Conservation (phyloP, 1,139 yeast genomes). For the Candida frijolesensis region DNA sequence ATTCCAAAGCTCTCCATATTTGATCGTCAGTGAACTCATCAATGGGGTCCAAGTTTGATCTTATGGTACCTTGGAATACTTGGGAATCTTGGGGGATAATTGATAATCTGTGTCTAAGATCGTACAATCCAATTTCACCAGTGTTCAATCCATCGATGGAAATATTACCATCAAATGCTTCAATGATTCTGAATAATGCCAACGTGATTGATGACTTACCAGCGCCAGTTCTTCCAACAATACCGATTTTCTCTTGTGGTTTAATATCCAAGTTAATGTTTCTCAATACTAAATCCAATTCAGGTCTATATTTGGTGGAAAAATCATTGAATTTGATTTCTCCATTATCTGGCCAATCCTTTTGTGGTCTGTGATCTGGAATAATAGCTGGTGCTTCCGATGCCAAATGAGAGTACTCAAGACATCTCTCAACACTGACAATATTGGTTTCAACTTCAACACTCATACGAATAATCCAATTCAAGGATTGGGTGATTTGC, state of each 20-base stretch:
- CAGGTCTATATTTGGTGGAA: constrained; percentile 84
- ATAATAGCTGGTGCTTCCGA: constrained; percentile 84
- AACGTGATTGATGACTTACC: constrained; percentile 92
- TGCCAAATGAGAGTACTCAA: constrained; percentile 75
- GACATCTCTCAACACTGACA: constrained; percentile 92
- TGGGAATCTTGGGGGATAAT: constrained; percentile 98
- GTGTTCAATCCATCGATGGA: constrained; percentile 74
- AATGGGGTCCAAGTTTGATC: constrained; percentile 90
- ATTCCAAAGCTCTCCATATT: constrained; percentile 82
- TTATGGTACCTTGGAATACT: constrained; percentile 87
- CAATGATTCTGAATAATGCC: constrained; percentile 88
- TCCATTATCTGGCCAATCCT: constrained; percentile 80
- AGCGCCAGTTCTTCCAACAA: constrained; percentile 96
- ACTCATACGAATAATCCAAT: constrained; percentile 98
- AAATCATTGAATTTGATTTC: constrained; percentile 70
- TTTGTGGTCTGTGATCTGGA: constrained; percentile 67
- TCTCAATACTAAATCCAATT: constrained; percentile 77
- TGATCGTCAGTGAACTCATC: constrained; percentile 68
- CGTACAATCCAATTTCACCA: constrained; percentile 72
- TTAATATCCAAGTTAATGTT: constrained; percentile 67
- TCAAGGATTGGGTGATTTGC: constrained; percentile 88
- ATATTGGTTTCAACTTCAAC: constrained; percentile 97
- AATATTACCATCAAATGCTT: constrained; percentile 73
- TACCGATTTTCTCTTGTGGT: constrained; percentile 86
- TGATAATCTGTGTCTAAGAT: constrained; percentile 80